These are phyloP conservation scores for Apiospora arundinis DNA, from an alignment of 2,329 filamentous ascomycete genomes.

Conservation along the genomic window DNA sequence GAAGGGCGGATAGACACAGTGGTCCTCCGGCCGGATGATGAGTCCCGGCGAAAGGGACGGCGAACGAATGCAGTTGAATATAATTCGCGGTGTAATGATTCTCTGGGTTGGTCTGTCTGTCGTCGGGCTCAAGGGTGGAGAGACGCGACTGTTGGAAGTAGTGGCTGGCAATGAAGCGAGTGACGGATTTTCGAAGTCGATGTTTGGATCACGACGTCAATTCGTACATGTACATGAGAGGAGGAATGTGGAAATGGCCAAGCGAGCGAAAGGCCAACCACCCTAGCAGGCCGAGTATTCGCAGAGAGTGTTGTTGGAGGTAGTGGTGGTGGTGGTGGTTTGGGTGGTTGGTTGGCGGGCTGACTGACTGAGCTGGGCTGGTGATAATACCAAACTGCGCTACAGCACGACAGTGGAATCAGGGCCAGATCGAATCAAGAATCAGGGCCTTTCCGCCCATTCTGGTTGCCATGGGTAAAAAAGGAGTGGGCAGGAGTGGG, in stretches of 20 bases:
- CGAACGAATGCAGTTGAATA: conserved; percentile 10
- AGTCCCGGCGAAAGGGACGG: background rate
- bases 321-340: background rate
- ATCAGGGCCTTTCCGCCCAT: background rate
- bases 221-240: background rate
- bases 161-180: background rate
- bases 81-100: background rate
- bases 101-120: background rate
- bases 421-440: conserved; percentile 3
- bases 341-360: background rate
- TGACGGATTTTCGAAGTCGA: background rate
- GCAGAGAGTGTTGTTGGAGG: conserved; percentile 3
- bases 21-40: background rate
- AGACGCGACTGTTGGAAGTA: background rate
- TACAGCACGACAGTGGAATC: background rate
- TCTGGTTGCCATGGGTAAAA: conserved; percentile 12
- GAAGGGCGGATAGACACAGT: background rate
- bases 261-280: conserved; percentile 14
- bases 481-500: background rate
- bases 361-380: conserved; percentile 1
- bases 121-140: background rate
- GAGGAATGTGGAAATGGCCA: conserved; percentile 3
- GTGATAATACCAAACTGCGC: background rate
- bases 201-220: background rate
- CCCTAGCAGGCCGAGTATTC: background rate